Evolutionary conservation across 169 alveolate genomes (phyloP), one percentile per base, ranked within the genome.

Genomic region (Plasmodium gonderi): DNA sequence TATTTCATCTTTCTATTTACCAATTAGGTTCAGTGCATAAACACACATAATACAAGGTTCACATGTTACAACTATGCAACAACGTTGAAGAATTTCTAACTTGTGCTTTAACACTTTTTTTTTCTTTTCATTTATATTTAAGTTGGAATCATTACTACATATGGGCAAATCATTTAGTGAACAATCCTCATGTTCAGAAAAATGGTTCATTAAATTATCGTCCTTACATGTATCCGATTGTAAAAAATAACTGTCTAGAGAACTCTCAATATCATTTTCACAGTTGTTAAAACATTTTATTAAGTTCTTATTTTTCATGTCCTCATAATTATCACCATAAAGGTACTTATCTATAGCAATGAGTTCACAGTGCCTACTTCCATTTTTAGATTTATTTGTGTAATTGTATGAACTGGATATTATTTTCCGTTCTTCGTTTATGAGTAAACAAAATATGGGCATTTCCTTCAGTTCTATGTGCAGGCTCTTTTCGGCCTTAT

Each of bases 1-100:
- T 2, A 0, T 12, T 26, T 17, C 9, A 23, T 6, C 49, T 11
- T 26, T 29, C n/a, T 9, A 8, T 20, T 91, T 64, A 93, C 96
- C 96, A 47, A 81, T 64, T 76, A 91, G 91, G 90, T 89, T 95
- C 29, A 96, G 38, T 9, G 98, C 98, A 54, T 95, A 95, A 9
- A 97, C 98, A 90, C 98, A 96, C 98, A 96, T 96, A 77, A 96
- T 92, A 54, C 98, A 96, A 11, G 98, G 98, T 80, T 96, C 98
- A 67, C 96, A 94, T 36, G 97, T 95, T 20, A 95, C 95, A 74
- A 87, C 89, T 9, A 87, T 87, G 64, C 87, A 75, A 20, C 85
- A 87, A 1, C 68, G 65, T 31, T 78, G 78, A 11, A 87, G 64
- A 11, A 44, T 87, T 17, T 75, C 68, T 23, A 87, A 20, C 36